phyloP scores from a whole-genome alignment of 192 early-diverging fungal genomes.

The Backusella westeae region DNA sequence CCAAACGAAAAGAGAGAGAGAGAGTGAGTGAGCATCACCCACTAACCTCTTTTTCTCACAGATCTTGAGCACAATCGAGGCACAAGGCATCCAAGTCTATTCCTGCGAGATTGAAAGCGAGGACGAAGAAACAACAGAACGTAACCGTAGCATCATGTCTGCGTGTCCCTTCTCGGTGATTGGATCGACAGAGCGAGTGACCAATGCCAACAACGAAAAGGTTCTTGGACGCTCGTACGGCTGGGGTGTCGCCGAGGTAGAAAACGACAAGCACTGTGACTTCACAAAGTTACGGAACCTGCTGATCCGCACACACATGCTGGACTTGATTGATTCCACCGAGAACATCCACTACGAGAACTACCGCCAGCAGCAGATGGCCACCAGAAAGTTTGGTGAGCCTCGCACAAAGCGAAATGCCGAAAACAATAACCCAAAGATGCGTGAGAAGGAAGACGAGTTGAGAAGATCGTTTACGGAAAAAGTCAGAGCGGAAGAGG shows the following conservation, averaged over 20 bases:
- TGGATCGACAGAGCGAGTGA: conserved; percentile 82
- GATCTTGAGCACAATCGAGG: conserved; percentile 76
- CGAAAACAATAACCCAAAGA: conserved; percentile 74
- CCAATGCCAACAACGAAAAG: conserved; percentile 71
- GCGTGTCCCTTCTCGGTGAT: conserved; percentile 95
- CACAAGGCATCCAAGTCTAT: conserved; percentile 83
- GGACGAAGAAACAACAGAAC: conserved; percentile 72
- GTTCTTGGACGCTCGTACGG: conserved; percentile 89
- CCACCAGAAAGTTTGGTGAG: conserved; percentile 85
- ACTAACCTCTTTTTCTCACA: background rate
- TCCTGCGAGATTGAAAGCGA: conserved; percentile 71
- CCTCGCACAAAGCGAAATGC: conserved; percentile 63
- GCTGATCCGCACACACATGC: conserved; percentile 91
- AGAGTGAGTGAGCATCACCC: too few species aligned
- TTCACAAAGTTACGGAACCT: conserved; percentile 92
- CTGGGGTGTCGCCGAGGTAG: conserved; percentile 96
- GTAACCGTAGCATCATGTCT: conserved; percentile 81
- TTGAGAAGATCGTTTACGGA: conserved; percentile 97
- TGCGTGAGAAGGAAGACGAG: conserved; percentile 97
- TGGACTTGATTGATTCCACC: conserved; percentile 90
- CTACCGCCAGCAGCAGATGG: conserved; percentile 86
- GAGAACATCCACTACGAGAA: conserved; percentile 96
- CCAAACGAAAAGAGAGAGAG: conserved; percentile 11
- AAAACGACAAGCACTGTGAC: conserved; percentile 94
- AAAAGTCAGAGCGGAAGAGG: conserved; percentile 95